Percentiles rank a stretch among this genome's conserved stretches.
phyloP scores from a whole-genome alignment of 495 filamentous ascomycete species.

The Hyphodiscus hymeniophilus region DNA sequence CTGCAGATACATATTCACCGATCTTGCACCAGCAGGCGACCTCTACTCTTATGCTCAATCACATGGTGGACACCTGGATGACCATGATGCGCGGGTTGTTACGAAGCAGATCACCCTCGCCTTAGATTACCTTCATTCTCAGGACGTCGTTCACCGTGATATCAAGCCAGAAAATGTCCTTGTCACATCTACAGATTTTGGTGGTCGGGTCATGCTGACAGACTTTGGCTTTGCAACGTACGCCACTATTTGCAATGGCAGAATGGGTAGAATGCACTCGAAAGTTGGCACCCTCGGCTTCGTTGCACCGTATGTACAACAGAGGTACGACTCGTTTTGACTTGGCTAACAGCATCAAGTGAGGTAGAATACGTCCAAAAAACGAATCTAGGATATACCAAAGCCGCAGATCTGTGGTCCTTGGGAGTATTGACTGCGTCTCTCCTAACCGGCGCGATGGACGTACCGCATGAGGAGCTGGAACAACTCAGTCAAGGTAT shows the following conservation, averaged over 20 bases:
- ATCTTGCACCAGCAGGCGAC: conserved; percentile 60
- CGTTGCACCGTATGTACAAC: conserved; percentile 68
- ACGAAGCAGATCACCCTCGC: conserved; percentile 75
- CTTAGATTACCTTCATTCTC: conserved; percentile 71
- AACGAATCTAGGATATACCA: conserved; percentile 43
- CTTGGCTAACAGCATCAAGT: conserved; percentile 30
- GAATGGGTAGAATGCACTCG: conserved; percentile 44
- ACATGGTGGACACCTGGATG: conserved; percentile 42
- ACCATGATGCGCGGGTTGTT: conserved; percentile 70
- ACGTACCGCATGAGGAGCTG: conserved; percentile 16
- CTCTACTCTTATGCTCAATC: conserved; percentile 43
- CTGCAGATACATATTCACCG: conserved; percentile 55
- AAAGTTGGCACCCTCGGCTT: conserved; percentile 57
- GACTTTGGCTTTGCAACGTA: conserved; percentile 60
- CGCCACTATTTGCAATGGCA: conserved; percentile 26
- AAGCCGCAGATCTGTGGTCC: conserved; percentile 57
- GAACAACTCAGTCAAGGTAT: conserved; percentile 17
- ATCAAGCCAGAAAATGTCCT: conserved; percentile 97
- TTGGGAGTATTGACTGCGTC: conserved; percentile 44
- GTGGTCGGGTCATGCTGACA: conserved; percentile 55
- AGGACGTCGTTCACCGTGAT: conserved; percentile 80
- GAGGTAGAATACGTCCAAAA: conserved; percentile 31
- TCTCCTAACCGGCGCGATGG: conserved; percentile 40
- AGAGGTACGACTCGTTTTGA: conserved; percentile 10
- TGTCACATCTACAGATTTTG: conserved; percentile 47